Conservation (phyloP, 2,329 filamentous ascomycete species). For the Clonostachys rhizophaga region DNA sequence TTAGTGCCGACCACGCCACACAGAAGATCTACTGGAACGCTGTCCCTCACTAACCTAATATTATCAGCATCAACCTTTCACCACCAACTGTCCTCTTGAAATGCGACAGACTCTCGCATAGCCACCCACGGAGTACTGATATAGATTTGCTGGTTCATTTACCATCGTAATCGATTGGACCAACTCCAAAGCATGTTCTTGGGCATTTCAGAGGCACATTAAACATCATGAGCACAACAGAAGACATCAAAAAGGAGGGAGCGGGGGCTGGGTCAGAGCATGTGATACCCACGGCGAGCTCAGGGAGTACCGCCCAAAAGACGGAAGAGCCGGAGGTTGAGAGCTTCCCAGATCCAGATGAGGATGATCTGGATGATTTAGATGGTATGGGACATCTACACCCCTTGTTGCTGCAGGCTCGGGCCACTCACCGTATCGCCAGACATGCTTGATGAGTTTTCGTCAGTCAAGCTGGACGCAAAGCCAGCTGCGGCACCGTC, state of each 20-base stretch:
- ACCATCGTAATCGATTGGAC: too few species aligned
- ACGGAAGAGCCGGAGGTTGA: conserved; percentile 24
- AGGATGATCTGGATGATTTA: conserved; percentile 86
- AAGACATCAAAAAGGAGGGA: conserved; percentile 1
- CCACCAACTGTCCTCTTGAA: too few species aligned
- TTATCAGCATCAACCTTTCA: too few species aligned
- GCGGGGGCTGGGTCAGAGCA: conserved; percentile 3
- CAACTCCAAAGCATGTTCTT: too few species aligned
- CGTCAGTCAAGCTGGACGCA: conserved; percentile 48
- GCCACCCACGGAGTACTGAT: too few species aligned
- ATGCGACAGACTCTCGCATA: too few species aligned
- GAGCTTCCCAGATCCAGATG: conserved; percentile 81
- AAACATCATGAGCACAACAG: conserved; percentile 1
- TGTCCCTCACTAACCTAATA: too few species aligned
- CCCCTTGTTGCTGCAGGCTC: too few species aligned
- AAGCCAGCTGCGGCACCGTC: conserved; percentile 13
- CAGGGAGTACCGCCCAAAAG: conserved; percentile 4
- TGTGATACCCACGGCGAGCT: conserved; percentile 6
- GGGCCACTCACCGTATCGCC: neutral
- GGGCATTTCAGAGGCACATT: too few species aligned
- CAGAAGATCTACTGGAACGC: too few species aligned
- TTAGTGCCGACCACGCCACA: too few species aligned
- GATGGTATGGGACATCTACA: conserved; percentile 60
- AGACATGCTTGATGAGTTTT: conserved; percentile 95
- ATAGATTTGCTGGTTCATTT: too few species aligned